These are phyloP conservation scores for Boletellus sp. DNA, from an alignment of 768 basidiomycete genomes.

Conservation along the genomic window DNA sequence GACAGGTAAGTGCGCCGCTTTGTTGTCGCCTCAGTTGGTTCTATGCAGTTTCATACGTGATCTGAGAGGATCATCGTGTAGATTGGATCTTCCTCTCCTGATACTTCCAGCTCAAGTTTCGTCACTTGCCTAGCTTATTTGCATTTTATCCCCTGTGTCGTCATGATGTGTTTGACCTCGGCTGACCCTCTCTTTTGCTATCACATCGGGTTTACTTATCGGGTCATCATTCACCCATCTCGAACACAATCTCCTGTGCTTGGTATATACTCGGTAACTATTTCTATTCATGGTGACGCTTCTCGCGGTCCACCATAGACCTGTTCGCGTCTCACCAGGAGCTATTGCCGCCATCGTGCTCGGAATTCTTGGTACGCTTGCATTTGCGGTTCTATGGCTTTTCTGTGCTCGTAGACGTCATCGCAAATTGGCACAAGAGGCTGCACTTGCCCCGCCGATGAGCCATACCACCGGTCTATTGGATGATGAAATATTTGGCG, in stretches of 20 bases:
- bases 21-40: neutral
- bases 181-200: constrained; percentile 18
- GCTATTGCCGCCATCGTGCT: constrained; percentile 22
- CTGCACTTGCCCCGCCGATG: constrained; percentile 8
- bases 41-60: neutral
- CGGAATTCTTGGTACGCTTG: constrained; percentile 25
- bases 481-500: constrained; percentile 20
- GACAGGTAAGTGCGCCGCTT: constrained; percentile 15
- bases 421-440: constrained; percentile 21
- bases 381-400: constrained; percentile 29
- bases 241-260: constrained; percentile 3
- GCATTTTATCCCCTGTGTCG: constrained; percentile 16
- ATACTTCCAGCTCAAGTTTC: constrained; percentile 3
- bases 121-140: constrained; percentile 1
- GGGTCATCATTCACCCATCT: constrained; percentile 3
- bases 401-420: constrained; percentile 32
- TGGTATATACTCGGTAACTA: constrained; percentile 1
- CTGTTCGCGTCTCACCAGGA: constrained; percentile 20
- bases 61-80: constrained; percentile 9
- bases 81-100: constrained; percentile 5
- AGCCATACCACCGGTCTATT: constrained; percentile 17
- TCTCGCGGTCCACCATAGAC: constrained; percentile 6
- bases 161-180: constrained; percentile 12
- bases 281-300: constrained; percentile 3
- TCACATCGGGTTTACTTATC: constrained; percentile 13